Base-by-base conservation (phyloP, 2,329 filamentous ascomycete species). In the Aspergillus unguis region DNA sequence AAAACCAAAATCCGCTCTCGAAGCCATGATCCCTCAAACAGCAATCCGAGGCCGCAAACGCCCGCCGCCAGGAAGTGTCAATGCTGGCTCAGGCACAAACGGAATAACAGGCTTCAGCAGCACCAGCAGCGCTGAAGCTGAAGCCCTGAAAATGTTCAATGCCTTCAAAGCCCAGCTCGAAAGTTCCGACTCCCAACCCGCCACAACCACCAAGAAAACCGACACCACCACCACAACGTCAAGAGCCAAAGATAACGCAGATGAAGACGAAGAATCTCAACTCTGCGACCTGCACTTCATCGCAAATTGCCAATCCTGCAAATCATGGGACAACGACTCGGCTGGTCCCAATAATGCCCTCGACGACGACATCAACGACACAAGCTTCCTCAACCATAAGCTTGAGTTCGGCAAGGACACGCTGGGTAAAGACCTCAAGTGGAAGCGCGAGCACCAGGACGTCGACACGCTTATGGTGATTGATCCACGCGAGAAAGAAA, bases 211-310 rank as follows among this genome's bases (percentile, higher is more conserved):
- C 44, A 35, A 58, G 40, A 38, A 58, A 29, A n/a, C 51, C 17
- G 26, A 6, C 11, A 28, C 7, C 11, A 52, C 59, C 46, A 44
- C 59, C 26, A 42, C 52, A 31, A 32, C 46, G 33, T 9, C 48
- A 52, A 28, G 44, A 29, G 17, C 17, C 17, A 43, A 58, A 9
- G 54, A 63, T 17, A 54, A 55, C 44, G 64, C 70, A 6, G 79
- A 80, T 11, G 85, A 87, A 38, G 90, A 80, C 17, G 85, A 87
- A 36, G 90, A 95, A 67, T 85, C 84, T 2, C 80, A 80, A 45
- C 78, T 95, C 3, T 99, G 94, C 66, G 94, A 97, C 69, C 75
- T 99, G 33, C 94, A 99, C 69, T 99, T 97, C 71, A 95, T 99
- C 58, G 88, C 88, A 44, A 89, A 95, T 63, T 99, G 94, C 70